phyloP scores from a whole-genome alignment of 176 grass and related monocot species.

The Urochloa ruziziensis region DNA sequence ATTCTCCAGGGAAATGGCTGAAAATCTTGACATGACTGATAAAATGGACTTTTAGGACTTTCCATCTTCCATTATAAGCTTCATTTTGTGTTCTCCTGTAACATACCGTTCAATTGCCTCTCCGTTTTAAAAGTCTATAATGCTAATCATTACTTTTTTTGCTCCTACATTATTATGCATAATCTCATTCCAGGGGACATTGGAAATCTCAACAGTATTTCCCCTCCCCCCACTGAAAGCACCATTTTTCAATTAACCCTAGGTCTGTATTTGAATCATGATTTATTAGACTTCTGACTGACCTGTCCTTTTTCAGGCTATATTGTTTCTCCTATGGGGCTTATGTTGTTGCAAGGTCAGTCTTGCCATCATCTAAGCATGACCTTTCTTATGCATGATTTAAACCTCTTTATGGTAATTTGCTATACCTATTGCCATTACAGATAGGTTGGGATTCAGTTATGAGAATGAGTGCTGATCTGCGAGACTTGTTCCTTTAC shows the following conservation, averaged over 20 bases:
- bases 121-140: neutral
- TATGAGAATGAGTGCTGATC: constrained; percentile 91
- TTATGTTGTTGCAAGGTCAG: constrained; percentile 90
- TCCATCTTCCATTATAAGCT: neutral
- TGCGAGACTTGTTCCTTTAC: constrained; percentile 86
- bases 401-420: constrained; percentile 1
- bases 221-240: too few relatives aligned
- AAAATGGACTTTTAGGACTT: neutral
- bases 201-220: too few relatives aligned
- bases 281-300: neutral
- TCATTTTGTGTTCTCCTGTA: constrained; percentile 12
- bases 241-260: neutral
- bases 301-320: constrained; percentile 47
- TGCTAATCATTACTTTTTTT: neutral
- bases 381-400: neutral
- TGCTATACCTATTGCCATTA: constrained; percentile 11
- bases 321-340: constrained; percentile 92
- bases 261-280: neutral
- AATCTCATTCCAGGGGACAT: neutral
- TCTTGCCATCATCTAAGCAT: constrained; percentile 5
- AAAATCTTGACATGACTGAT: neutral
- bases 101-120: neutral
- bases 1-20: neutral
- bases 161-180: neutral
- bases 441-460: constrained; percentile 96